A percentile compares a stretch with the other conserved stretches of the same genome.
Evolutionary conservation across 2,329 filamentous ascomycete genomes (phyloP).

Genomic region (Hypoxylon sp.): DNA sequence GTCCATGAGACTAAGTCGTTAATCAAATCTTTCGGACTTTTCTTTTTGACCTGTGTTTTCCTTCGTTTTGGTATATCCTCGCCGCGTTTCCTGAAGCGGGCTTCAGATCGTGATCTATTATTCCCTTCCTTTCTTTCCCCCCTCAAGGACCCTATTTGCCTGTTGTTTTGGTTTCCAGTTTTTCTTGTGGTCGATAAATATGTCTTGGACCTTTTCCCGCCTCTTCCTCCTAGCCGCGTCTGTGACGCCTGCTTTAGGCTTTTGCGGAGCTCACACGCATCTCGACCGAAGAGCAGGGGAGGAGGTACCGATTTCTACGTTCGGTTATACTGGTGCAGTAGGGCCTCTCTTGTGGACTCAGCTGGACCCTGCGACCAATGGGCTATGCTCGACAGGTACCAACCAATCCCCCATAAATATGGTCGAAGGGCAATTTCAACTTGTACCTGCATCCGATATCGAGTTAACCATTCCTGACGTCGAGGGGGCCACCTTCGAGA

Average conservation of each 20-base stretch:
- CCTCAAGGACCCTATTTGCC: neutral
- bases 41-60: constrained; percentile 21
- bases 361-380: constrained; percentile 58
- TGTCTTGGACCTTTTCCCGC: constrained; percentile 39
- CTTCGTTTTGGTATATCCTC: constrained; percentile 29
- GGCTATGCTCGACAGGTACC: constrained; percentile 63
- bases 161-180: constrained; percentile 3
- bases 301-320: constrained; percentile 51
- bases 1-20: constrained; percentile 14
- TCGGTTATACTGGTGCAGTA: constrained; percentile 50
- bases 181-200: constrained; percentile 26
- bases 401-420: constrained; percentile 72
- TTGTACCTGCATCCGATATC: constrained; percentile 52
- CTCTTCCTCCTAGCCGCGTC: constrained; percentile 47
- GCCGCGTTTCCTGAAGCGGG: constrained; percentile 21
- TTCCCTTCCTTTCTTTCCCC: constrained; percentile 9
- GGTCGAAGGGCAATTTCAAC: constrained; percentile 54
- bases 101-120: constrained; percentile 6
- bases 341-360: constrained; percentile 55
- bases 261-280: constrained; percentile 52
- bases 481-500: constrained; percentile 65
- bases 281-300: constrained; percentile 50
- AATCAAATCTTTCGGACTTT: constrained; percentile 29
- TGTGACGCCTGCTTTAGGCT: constrained; percentile 47
- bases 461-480: constrained; percentile 59